Evolutionary conservation across 2,329 filamentous ascomycete species (phyloP), one percentile per base, ranked within the genome.

Genomic region (Cladosporium halotolerans): DNA sequence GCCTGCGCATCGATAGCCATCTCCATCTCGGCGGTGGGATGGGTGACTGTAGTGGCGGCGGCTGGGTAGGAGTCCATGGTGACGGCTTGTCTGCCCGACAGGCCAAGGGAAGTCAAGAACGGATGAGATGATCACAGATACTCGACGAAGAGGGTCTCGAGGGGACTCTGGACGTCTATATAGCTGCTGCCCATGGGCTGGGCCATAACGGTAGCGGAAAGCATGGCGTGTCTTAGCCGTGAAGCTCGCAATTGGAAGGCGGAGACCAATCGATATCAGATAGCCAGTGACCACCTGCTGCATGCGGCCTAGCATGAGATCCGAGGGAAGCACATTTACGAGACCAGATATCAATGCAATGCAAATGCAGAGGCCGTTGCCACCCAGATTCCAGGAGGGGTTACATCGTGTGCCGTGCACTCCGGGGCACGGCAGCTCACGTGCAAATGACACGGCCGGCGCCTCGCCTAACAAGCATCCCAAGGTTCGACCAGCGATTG

Each of bases 11-110:
- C 47, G 47, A 50, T 43, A 14, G 39, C 47, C 47, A 50, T 50
- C 31, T 50, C 47, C 28, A 43, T 16, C 47, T 42, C 47, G 36
- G 42, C 47, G 14, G 47, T 50, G 18, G 39, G 39, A 43, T 50
- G 39, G 47, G n/a, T 50, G 23, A 28, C 23, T 5, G 23, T 28
- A n/a, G 34, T 34, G 39, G 38, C 32, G 39, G 40, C 40, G 38
- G 36, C 9, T n/a, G 47, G 47, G 28, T 50, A 50, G 47, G 47
- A 38, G 47, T 50, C 47, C 47, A 50, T 50, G 31, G 39, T 43
- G 39, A 34, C 31, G 16, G 39, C 34, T 9, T 11, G n/a, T n/a
- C 10, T 36, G 34, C 10, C 10, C n/a, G 3, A n/a, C 34, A 36
- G 34, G 10, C 34, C 10, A 36, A 36, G 3, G 34, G 9, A 36